A percentile compares a stretch with the other conserved stretches of the same genome.
phyloP scores from a whole-genome alignment of 345 rosid genomes.

The Psidium friedrichsthalianum region DNA sequence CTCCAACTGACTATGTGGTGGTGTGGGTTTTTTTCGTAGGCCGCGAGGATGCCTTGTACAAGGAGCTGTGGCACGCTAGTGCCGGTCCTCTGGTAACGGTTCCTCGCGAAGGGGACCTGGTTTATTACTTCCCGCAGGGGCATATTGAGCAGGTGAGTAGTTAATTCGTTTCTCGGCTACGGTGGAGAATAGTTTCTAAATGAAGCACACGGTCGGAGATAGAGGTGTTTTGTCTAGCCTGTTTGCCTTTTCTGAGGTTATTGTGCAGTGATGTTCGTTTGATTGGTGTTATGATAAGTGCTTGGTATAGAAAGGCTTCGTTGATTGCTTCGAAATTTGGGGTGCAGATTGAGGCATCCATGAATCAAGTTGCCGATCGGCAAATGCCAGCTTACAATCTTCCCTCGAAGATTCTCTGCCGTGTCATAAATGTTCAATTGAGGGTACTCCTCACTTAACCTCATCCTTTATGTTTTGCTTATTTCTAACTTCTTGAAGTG shows the following conservation, averaged over 20 bases:
- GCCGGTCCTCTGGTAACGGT: conserved; percentile 53
- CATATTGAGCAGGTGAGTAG: conserved; percentile 43
- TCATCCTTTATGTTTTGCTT: neutral
- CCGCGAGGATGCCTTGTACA: conserved; percentile 25
- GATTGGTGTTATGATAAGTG: neutral
- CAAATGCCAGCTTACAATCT: conserved; percentile 36
- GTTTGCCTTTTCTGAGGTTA: neutral
- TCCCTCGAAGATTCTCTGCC: conserved; percentile 32
- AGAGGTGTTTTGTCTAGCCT: neutral
- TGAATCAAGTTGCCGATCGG: conserved; percentile 31
- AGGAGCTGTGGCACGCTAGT: conserved; percentile 54
- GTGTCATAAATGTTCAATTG: conserved; percentile 29
- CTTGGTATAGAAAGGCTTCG: neutral
- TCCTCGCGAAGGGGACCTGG: conserved; percentile 33
- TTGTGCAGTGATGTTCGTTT: neutral
- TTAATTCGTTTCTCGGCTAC: neutral
- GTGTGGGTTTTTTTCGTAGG: neutral
- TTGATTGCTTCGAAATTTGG: neutral
- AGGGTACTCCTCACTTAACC: conserved; percentile 10
- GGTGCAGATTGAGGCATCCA: conserved; percentile 37
- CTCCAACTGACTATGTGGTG: neutral
- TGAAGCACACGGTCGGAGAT: neutral
- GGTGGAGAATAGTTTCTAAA: neutral
- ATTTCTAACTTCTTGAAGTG: neutral
- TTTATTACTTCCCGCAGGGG: conserved; percentile 52